Evolutionary conservation across 108 stramenopile species (phyloP), one percentile per base, ranked within the genome.

Genomic region (Skeletonema costatum): DNA sequence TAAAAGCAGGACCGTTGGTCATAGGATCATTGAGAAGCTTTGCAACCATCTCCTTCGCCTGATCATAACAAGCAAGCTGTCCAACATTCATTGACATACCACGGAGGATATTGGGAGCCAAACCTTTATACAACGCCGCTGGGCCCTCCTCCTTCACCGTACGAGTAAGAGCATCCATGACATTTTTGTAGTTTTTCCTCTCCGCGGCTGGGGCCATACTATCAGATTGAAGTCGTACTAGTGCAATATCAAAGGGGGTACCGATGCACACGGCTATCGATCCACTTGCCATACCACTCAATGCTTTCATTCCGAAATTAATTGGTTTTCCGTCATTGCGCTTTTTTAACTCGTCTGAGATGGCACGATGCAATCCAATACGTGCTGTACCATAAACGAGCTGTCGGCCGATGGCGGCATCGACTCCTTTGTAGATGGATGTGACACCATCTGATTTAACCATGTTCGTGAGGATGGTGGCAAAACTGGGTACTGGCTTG

Each of bases 21-120:
- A 95, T 97, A 3, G 90, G 87, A 82, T 97, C 97, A 39, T 80
- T 77, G 53, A 92, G 60, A 31, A 91, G 30, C 21, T 74, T 76
- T 42, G 86, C 94, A n/a, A 92, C 87, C 21, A 85, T 64, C 76
- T 96, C 96, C 87, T 97, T 97, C 33, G 97, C 97, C 90, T 99
- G 97, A 86, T 99, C 99, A 81, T 98, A 98, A 87, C 96, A 98
- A 14, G 99, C 98, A 85, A 99, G 81, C 99, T 98, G 98, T 51
- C 99, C 99, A 30, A 98, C 98, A 80, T 99, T 99, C 97, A 99
- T 98, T 66, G 94, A 75, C 99, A 99, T 98, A 51, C 98, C 99
- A 66, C 99, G 87, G 66, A 98, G 79, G 32, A 99, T 87, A 75
- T 98, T 99, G 35, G 99, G 99, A 30, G 82, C 66, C 48, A 98